phyloP scores from a whole-genome alignment of 1,284 basidiomycete genomes.

The Pseudozyma sp. region DNA sequence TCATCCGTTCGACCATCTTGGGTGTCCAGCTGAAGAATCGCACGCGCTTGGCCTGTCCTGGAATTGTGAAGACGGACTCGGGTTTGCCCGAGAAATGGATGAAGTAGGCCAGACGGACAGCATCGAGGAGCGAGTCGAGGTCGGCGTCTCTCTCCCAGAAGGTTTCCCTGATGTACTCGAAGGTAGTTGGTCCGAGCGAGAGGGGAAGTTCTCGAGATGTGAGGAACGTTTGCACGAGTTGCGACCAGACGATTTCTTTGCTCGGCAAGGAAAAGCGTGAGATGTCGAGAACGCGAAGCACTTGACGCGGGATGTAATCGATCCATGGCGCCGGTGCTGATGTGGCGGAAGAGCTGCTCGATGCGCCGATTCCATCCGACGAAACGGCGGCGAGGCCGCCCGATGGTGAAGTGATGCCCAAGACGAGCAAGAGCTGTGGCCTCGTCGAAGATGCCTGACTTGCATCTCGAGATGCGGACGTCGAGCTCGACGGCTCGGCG shows the following conservation, averaged over 20 bases:
- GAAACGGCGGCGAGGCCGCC: slow-evolving; percentile 32
- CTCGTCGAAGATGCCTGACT: neutral
- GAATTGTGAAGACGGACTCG: slow-evolving; percentile 45
- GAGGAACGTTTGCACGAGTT: slow-evolving; percentile 47
- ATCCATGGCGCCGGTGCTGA: slow-evolving; percentile 48
- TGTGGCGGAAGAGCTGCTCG: slow-evolving; percentile 19
- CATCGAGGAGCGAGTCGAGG: slow-evolving; percentile 49
- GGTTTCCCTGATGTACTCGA: slow-evolving; percentile 51
- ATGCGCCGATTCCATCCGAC: slow-evolving; percentile 14
- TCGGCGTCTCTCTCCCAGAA: slow-evolving; percentile 58
- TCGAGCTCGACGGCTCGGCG: slow-evolving; percentile 10
- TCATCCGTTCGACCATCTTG: slow-evolving; percentile 38
- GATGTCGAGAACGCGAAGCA: slow-evolving; percentile 47
- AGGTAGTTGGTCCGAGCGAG: slow-evolving; percentile 49
- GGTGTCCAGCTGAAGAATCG: slow-evolving; percentile 39
- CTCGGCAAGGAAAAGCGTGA: slow-evolving; percentile 45
- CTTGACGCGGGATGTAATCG: slow-evolving; percentile 44
- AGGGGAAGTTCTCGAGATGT: slow-evolving; percentile 28
- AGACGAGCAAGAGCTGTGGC: slow-evolving; percentile 38
- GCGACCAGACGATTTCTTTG: slow-evolving; percentile 53
- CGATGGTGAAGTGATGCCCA: slow-evolving; percentile 49
- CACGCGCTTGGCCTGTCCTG: slow-evolving; percentile 27
- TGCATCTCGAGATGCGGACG: neutral
- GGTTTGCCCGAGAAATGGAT: slow-evolving; percentile 54
- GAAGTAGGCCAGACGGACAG: slow-evolving; percentile 45